Evolutionary conservation across 2,329 filamentous ascomycete genomes (phyloP).

Genomic region (Ascochyta clinopodiicola): DNA sequence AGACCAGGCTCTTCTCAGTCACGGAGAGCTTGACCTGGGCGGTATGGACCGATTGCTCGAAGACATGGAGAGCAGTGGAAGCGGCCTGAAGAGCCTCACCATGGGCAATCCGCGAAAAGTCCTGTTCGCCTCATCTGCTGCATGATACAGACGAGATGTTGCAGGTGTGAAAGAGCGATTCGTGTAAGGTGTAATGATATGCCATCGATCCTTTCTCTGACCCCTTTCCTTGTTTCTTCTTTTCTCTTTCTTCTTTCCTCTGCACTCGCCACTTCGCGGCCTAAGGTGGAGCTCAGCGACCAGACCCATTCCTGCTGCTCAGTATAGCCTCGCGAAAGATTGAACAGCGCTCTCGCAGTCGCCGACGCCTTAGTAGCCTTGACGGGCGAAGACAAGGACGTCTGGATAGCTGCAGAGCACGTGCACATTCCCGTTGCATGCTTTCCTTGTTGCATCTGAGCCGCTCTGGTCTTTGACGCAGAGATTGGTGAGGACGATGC

Average conservation of each 20-base stretch:
- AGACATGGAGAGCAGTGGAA: conserved; percentile 36
- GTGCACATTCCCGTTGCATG: conserved; percentile 11
- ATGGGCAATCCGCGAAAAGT: conserved; percentile 45
- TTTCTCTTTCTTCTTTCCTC: neutral
- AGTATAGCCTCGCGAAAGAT: conserved; percentile 61
- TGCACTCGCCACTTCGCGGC: conserved; percentile 47
- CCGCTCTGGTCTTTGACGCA: neutral
- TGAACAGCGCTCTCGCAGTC: conserved; percentile 40
- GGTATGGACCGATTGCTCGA: conserved; percentile 57
- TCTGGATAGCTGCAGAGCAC: conserved; percentile 33
- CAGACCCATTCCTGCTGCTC: conserved; percentile 60
- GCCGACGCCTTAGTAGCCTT: conserved; percentile 35
- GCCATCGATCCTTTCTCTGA: neutral
- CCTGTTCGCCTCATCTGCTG: conserved; percentile 43
- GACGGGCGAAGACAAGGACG: conserved; percentile 21
- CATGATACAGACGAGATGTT: conserved; percentile 16
- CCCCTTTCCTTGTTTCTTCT: neutral
- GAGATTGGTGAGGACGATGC: conserved; percentile 18
- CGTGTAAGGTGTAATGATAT: conserved; percentile 2
- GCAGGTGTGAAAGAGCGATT: neutral
- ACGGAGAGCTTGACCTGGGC: conserved; percentile 55
- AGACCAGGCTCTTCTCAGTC: conserved; percentile 54
- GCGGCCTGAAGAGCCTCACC: conserved; percentile 29
- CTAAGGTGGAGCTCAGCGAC: conserved; percentile 61
- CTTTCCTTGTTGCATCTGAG: conserved; percentile 20